phyloP scores from a whole-genome alignment of 495 filamentous ascomycete species.

The Aspergillus sclerotioniger region DNA sequence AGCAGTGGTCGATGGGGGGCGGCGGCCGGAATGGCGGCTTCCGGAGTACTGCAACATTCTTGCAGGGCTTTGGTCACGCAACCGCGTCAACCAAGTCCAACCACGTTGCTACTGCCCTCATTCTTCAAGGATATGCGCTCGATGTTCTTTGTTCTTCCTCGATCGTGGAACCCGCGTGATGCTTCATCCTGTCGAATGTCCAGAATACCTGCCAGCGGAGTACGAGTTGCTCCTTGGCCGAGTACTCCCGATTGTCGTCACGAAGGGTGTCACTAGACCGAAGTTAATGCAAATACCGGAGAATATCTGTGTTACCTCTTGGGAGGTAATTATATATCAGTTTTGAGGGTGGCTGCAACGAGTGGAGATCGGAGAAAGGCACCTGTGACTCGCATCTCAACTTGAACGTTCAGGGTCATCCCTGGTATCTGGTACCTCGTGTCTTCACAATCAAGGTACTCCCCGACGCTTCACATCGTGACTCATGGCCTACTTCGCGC shows the following conservation, averaged over 20 bases:
- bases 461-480: neutral
- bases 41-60: no score
- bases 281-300: neutral
- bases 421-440: neutral
- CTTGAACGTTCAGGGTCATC: neutral
- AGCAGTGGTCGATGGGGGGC: no score
- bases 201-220: neutral
- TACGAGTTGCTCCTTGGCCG: neutral
- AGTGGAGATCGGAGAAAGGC: neutral
- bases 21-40: no score
- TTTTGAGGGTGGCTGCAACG: neutral
- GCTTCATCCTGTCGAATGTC: neutral
- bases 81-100: no score
- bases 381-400: neutral
- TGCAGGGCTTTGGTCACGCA: no score
- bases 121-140: no score
- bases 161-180: neutral
- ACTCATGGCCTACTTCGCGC: neutral
- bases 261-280: neutral
- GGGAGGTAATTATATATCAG: neutral
- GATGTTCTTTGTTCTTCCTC: no score
- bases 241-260: neutral
- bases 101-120: no score
- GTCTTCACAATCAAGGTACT: neutral
- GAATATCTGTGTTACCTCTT: neutral